phyloP scores from a whole-genome alignment of 2,329 filamentous ascomycete genomes.

The Aplosporella prunicola region DNA sequence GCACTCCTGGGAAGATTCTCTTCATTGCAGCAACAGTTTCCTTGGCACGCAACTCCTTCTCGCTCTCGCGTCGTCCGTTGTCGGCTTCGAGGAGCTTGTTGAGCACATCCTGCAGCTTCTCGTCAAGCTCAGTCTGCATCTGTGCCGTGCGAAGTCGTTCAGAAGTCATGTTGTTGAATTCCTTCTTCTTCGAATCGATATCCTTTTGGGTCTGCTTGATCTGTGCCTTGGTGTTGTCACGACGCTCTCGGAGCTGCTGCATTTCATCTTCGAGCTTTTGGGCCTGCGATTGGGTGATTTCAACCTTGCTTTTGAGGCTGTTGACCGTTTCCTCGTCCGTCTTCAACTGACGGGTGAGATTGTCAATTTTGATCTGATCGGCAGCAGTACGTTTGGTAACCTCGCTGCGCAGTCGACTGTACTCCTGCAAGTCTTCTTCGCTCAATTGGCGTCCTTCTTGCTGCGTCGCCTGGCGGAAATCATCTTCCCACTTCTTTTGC shows the following conservation, averaged over 20 bases:
- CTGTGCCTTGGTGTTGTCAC: slow-evolving; percentile 47
- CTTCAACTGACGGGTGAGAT: slow-evolving; percentile 78
- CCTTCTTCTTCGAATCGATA: slow-evolving; percentile 83
- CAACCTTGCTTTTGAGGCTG: slow-evolving; percentile 80
- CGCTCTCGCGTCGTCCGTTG: slow-evolving; percentile 74
- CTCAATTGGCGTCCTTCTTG: slow-evolving; percentile 80
- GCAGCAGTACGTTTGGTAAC: slow-evolving; percentile 73
- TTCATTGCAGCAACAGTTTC: slow-evolving; percentile 81
- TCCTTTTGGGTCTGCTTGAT: slow-evolving; percentile 63
- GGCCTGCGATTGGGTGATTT: slow-evolving; percentile 62
- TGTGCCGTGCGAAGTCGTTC: slow-evolving; percentile 74
- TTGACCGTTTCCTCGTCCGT: slow-evolving; percentile 86
- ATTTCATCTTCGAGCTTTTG: slow-evolving; percentile 67
- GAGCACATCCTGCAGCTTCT: slow-evolving; percentile 75
- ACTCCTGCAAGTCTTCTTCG: slow-evolving; percentile 79
- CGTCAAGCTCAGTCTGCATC: slow-evolving; percentile 78
- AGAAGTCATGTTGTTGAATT: slow-evolving; percentile 75
- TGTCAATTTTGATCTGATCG: slow-evolving; percentile 75
- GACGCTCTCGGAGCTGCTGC: slow-evolving; percentile 58
- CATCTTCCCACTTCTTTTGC: slow-evolving; percentile 75
- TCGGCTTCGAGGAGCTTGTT: slow-evolving; percentile 77
- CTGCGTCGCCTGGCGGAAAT: slow-evolving; percentile 76
- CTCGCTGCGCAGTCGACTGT: slow-evolving; percentile 73
- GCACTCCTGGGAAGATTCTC: slow-evolving; percentile 73
- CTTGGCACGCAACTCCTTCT: slow-evolving; percentile 67